These are phyloP conservation scores for Ramaria rubella DNA, from an alignment of 768 basidiomycete species.

Conservation along the genomic window DNA sequence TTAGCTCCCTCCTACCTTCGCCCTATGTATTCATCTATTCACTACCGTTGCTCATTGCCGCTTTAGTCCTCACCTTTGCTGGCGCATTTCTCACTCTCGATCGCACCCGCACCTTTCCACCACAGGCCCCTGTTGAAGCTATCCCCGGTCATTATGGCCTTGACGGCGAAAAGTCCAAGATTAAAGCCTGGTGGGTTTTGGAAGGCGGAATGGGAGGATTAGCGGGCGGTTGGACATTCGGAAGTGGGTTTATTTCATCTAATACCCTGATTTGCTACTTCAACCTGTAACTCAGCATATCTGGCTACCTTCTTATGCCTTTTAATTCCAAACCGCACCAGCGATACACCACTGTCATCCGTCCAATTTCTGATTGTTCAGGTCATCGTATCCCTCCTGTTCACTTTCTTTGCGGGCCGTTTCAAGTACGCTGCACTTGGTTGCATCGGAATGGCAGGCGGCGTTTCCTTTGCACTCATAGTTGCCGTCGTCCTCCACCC, in stretches of 20 bases:
- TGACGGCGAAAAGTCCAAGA: constrained; percentile 19
- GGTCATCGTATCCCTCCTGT: constrained; percentile 45
- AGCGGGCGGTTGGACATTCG: constrained; percentile 50
- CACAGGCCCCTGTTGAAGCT: constrained; percentile 27
- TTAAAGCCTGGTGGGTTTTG: constrained; percentile 33
- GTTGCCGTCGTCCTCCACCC: constrained; percentile 52
- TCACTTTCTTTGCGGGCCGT: constrained; percentile 46
- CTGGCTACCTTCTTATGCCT: constrained; percentile 54
- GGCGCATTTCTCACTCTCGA: constrained; percentile 70
- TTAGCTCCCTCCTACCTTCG: constrained; percentile 21
- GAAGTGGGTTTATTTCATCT: constrained; percentile 35
- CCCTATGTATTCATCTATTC: constrained; percentile 50
- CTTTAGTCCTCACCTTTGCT: constrained; percentile 52
- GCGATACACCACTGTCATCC: constrained; percentile 37
- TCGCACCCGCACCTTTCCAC: constrained; percentile 56
- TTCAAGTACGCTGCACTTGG: constrained; percentile 46
- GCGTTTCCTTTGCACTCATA: constrained; percentile 41
- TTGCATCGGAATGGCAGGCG: constrained; percentile 47
- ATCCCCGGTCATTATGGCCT: constrained; percentile 27
- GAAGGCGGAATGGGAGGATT: constrained; percentile 63
- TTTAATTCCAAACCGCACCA: constrained; percentile 45
- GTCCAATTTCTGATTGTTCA: constrained; percentile 55
- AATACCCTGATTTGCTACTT: not conserved
- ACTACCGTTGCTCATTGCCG: constrained; percentile 54
- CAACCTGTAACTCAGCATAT: constrained; percentile 36